A percentile compares a stretch with the other conserved stretches of the same genome.
Conservation (phyloP, 2,329 filamentous ascomycete species). For the Cladophialophora chaetospira region DNA sequence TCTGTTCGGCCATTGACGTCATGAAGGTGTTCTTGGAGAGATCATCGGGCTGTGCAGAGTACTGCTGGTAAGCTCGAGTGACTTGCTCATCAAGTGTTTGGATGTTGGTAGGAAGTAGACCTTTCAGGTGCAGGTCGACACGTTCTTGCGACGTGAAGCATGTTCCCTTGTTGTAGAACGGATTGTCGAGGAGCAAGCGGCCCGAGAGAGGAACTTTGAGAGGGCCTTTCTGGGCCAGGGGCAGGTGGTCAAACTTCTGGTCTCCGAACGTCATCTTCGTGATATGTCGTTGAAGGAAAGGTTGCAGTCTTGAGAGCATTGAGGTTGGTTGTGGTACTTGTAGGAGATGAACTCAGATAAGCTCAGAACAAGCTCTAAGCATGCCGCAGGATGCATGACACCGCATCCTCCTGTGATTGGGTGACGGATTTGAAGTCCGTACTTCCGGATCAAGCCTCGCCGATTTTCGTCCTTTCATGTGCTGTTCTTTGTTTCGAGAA, state of each 20-base stretch:
- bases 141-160: constrained; percentile 73
- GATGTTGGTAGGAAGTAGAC: constrained; percentile 70
- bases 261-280: not conserved
- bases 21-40: constrained; percentile 87
- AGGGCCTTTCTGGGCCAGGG: constrained; percentile 36
- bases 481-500: too few species aligned
- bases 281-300: not conserved
- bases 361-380: constrained; percentile 10
- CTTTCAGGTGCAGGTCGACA: constrained; percentile 67
- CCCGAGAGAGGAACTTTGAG: constrained; percentile 43
- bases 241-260: constrained; percentile 37
- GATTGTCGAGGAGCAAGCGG: constrained; percentile 61
- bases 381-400: constrained; percentile 8
- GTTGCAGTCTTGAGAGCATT: not conserved
- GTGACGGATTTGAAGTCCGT: not conserved
- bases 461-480: too few species aligned
- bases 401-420: constrained; percentile 4
- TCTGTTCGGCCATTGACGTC: constrained; percentile 82
- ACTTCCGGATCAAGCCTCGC: too few species aligned
- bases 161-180: constrained; percentile 81
- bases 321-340: not conserved
- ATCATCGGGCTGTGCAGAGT: constrained; percentile 60
- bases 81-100: constrained; percentile 77
- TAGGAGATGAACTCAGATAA: constrained; percentile 3
- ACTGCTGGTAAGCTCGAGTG: constrained; percentile 78